phyloP scores from a whole-genome alignment of 2,329 filamentous ascomycete species.

The Phyllosticta citriasiana region DNA sequence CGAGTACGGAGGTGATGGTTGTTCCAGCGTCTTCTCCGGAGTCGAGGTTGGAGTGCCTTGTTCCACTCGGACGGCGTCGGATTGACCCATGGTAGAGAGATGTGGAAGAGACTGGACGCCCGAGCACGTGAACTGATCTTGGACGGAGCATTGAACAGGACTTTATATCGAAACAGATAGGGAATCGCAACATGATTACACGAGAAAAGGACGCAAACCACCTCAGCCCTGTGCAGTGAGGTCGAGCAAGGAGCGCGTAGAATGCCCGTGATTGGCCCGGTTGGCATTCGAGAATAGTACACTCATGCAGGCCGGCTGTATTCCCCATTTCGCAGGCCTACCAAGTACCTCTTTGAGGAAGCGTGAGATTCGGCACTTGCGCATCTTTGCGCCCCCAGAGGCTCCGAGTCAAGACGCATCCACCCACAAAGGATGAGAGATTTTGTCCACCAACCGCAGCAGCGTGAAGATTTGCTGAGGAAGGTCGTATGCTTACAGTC shows the following conservation, averaged over 20 bases:
- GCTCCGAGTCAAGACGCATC: no score
- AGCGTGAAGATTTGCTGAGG: background rate
- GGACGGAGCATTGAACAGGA: background rate
- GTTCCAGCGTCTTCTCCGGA: background rate
- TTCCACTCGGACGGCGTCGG: background rate
- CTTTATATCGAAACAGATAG: background rate
- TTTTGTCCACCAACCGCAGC: background rate
- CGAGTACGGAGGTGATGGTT: constrained; percentile 23
- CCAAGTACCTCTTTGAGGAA: background rate
- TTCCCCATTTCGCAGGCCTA: background rate
- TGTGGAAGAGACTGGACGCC: background rate
- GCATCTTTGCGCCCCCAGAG: background rate
- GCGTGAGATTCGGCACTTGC: background rate
- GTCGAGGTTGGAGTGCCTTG: background rate
- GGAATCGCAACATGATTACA: background rate
- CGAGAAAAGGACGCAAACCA: background rate
- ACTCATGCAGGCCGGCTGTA: background rate
- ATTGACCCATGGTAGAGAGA: background rate
- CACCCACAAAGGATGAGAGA: background rate
- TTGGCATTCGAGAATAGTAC: background rate
- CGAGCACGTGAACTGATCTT: background rate
- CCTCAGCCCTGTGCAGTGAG: background rate
- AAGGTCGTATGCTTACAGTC: background rate
- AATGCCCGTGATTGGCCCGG: background rate
- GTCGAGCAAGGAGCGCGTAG: background rate